Conservation (phyloP, 2,329 filamentous ascomycete genomes). For the Colletotrichum cordylinicola region DNA sequence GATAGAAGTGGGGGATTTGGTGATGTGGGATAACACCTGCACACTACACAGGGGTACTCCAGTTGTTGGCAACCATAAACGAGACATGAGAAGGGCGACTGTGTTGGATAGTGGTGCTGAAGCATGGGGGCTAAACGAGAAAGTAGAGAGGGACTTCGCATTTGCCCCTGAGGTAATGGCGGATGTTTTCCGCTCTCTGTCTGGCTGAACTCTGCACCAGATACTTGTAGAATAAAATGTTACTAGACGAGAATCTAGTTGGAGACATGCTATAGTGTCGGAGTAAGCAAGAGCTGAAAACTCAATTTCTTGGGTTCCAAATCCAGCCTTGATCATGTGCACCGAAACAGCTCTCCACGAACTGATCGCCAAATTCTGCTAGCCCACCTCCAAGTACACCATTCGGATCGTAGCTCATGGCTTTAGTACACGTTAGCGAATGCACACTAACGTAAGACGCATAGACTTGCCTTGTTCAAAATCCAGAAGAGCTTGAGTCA, state of each 20-base stretch:
- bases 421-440: not conserved
- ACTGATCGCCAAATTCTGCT: not conserved
- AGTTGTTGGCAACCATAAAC: conserved; percentile 51
- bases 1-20: conserved; percentile 53
- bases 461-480: not conserved
- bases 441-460: not conserved
- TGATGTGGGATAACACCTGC: conserved; percentile 65
- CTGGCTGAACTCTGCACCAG: not conserved
- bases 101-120: conserved; percentile 51
- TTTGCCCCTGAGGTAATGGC: conserved; percentile 1
- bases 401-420: not conserved
- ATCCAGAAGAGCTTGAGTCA: not conserved
- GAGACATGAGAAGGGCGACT: conserved; percentile 62
- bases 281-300: not conserved
- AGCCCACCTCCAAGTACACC: not conserved
- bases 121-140: conserved; percentile 43
- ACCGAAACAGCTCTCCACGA: not conserved
- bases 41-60: conserved; percentile 58
- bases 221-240: not conserved
- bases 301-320: not conserved
- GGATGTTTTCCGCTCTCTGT: not conserved
- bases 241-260: not conserved
- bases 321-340: not conserved
- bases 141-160: conserved; percentile 4
- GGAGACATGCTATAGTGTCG: not conserved